Evolutionary conservation across 306 rosid genomes (phyloP).

Genomic region (Sophora flavescens): DNA sequence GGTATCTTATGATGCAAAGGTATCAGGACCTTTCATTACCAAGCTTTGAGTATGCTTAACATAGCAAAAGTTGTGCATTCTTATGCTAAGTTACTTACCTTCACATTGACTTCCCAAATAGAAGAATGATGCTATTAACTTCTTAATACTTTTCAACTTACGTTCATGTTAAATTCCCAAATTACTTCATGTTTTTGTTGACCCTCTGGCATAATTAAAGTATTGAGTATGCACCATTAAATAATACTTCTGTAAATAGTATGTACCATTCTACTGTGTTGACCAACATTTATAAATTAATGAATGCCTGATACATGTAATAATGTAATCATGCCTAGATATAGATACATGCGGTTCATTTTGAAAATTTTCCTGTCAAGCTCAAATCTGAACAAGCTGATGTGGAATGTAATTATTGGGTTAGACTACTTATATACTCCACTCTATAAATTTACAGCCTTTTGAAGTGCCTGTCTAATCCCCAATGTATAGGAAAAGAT

Average conservation of each 20-base stretch:
- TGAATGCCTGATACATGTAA: background rate
- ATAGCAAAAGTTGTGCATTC: slow-evolving; percentile 25
- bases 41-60: background rate
- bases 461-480: no score
- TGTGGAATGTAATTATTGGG: no score
- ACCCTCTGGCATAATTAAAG: slow-evolving; percentile 14
- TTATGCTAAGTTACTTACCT: background rate
- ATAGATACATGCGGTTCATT: no score
- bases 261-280: background rate
- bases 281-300: slow-evolving; percentile 18
- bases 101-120: background rate
- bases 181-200: slow-evolving; percentile 20
- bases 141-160: background rate
- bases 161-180: slow-evolving; percentile 6
- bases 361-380: no score
- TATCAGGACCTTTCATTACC: no score
- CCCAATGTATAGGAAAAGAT: no score
- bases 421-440: no score
- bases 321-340: no score
- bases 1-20: no score
- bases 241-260: no score
- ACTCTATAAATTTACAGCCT: no score
- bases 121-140: background rate
- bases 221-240: background rate
- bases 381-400: no score